Evolutionary conservation across 2,329 filamentous ascomycete genomes (phyloP).

Genomic region (Aspergillus sp.): DNA sequence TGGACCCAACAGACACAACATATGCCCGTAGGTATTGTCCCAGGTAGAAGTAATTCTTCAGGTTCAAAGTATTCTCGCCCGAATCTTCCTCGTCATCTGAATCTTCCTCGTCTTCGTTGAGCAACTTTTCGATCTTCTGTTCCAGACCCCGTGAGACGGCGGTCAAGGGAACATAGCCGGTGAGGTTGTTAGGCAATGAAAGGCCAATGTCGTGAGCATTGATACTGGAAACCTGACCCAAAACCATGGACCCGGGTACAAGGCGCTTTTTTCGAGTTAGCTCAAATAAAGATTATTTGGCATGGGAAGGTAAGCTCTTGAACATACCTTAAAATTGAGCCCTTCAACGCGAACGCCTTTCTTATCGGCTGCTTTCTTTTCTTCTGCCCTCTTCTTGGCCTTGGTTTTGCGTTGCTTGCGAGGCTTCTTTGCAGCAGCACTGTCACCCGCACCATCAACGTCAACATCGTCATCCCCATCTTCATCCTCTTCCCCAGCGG

Average conservation of each 20-base stretch:
- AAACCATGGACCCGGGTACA: conserved; percentile 73
- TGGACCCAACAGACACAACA: conserved; percentile 67
- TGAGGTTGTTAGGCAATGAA: conserved; percentile 84
- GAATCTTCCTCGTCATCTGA: conserved; percentile 47
- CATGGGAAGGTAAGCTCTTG: too few relatives aligned
- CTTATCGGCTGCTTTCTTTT: conserved; percentile 42
- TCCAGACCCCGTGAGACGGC: conserved; percentile 77
- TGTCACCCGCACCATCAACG: conserved; percentile 38
- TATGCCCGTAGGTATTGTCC: conserved; percentile 85
- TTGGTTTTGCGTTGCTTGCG: conserved; percentile 31
- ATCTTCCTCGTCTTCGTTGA: conserved; percentile 52
- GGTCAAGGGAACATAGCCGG: conserved; percentile 83
- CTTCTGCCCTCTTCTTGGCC: conserved; percentile 46
- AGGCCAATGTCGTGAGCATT: conserved; percentile 70
- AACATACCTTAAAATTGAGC: conserved; percentile 73
- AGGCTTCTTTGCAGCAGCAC: conserved; percentile 27
- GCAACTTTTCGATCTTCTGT: conserved; percentile 59
- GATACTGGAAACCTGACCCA: conserved; percentile 78
- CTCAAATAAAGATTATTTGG: conserved; percentile 3
- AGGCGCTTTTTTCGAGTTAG: conserved; percentile 56
- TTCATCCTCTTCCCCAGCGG: conserved; percentile 51
- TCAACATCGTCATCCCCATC: conserved; percentile 46
- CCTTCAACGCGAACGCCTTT: conserved; percentile 67
- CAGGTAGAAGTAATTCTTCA: conserved; percentile 65
- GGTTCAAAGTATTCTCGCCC: conserved; percentile 55